These are phyloP conservation scores for Fraxinus greggii DNA, from an alignment of 305 asterid species.

Conservation along the genomic window DNA sequence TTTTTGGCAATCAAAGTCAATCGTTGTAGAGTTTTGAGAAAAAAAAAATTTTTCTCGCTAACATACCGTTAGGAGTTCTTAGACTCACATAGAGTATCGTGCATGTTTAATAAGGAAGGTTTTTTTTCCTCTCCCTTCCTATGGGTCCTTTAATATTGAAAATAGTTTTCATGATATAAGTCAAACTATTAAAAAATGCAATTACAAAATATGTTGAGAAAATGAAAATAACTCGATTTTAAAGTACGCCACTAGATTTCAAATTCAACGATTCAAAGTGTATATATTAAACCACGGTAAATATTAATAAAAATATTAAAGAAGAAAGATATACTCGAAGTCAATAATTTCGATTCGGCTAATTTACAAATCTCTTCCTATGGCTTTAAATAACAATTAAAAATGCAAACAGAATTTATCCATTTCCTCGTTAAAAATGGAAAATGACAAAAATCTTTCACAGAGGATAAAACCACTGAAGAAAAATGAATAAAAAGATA, in stretches of 20 bases:
- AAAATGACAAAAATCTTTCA: background rate
- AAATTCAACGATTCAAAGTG: background rate
- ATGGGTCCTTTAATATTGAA: background rate
- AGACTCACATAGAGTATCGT: background rate
- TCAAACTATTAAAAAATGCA: background rate
- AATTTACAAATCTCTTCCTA: background rate
- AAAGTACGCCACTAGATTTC: background rate
- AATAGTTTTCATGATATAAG: background rate
- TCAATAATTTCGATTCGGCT: too few relatives aligned
- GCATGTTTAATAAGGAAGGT: background rate
- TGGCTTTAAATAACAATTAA: background rate
- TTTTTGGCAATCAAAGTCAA: background rate
- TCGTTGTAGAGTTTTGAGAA: background rate
- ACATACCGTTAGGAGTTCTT: background rate
- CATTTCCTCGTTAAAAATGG: background rate
- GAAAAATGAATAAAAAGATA: background rate
- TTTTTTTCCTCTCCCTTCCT: background rate
- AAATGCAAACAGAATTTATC: background rate
- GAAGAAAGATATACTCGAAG: too few relatives aligned
- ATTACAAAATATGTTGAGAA: background rate
- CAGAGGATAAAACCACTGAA: background rate
- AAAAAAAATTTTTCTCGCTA: too few relatives aligned
- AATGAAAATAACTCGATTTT: background rate
- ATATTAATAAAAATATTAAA: too few relatives aligned
- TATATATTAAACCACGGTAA: background rate